These are phyloP conservation scores for apple (Malus domestica) DNA, from an alignment of 306 rosid species.

Conservation along the genomic window ASM211411v1 NC_041791.1:26837001-26837500, in stretches of 20 bases:
- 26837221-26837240: background rate
- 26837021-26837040: constrained; percentile 78
- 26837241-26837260: background rate
- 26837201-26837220: background rate
- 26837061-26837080: constrained; percentile 68
- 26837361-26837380: background rate
- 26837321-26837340: constrained; percentile 45
- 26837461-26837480: background rate
- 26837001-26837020: constrained; percentile 30
- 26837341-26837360: background rate
- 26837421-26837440: background rate
- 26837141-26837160: constrained; percentile 69
- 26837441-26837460: background rate
- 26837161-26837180: constrained; percentile 52
- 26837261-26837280: constrained; percentile 57
- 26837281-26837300: constrained; percentile 88
- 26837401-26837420: background rate
- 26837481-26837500: background rate
- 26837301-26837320: constrained; percentile 82
- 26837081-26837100: constrained; percentile 68
- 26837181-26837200: background rate
- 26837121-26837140: constrained; percentile 70
- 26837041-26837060: constrained; percentile 74
- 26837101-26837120: constrained; percentile 68
- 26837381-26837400: background rate